Percentiles rank a stretch among this genome's conserved stretches.
phyloP scores from a whole-genome alignment of 2,329 filamentous ascomycete genomes.

The Fusarium newnesense region DNA sequence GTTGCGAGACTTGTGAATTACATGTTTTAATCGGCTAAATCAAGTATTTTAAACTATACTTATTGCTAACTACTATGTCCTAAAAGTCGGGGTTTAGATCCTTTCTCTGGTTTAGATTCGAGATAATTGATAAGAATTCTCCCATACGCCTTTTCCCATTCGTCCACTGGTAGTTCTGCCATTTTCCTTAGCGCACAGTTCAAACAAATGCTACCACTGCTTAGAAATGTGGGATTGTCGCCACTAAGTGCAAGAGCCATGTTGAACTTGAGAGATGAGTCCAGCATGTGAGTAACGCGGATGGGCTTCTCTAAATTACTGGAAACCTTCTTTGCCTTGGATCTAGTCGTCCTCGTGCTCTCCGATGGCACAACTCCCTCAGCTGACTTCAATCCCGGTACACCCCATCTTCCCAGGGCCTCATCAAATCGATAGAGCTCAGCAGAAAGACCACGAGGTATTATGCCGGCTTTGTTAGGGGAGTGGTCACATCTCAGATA shows the following conservation, averaged over 20 bases:
- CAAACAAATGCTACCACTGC: neutral
- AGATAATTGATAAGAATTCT: neutral
- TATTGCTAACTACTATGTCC: neutral
- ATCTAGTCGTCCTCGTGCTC: neutral
- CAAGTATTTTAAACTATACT: too few relatives aligned
- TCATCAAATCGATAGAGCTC: neutral
- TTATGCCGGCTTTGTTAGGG: neutral
- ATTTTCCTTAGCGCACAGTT: neutral
- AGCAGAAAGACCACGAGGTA: neutral
- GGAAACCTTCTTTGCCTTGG: neutral
- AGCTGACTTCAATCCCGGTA: neutral
- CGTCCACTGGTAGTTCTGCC: neutral
- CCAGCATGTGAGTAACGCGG: neutral
- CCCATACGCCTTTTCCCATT: neutral
- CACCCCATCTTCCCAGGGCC: neutral
- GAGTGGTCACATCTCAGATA: neutral
- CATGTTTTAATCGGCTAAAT: too few relatives aligned
- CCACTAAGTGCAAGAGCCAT: neutral
- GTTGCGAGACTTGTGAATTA: too few relatives aligned
- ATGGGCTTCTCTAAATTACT: neutral
- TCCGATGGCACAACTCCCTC: neutral
- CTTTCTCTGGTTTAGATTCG: neutral
- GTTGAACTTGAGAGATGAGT: neutral
- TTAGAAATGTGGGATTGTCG: neutral
- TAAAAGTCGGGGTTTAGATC: neutral